These are phyloP conservation scores for Cladophialophora carrionii DNA, from an alignment of 2,329 filamentous ascomycete genomes.

Conservation along the genomic window DNA sequence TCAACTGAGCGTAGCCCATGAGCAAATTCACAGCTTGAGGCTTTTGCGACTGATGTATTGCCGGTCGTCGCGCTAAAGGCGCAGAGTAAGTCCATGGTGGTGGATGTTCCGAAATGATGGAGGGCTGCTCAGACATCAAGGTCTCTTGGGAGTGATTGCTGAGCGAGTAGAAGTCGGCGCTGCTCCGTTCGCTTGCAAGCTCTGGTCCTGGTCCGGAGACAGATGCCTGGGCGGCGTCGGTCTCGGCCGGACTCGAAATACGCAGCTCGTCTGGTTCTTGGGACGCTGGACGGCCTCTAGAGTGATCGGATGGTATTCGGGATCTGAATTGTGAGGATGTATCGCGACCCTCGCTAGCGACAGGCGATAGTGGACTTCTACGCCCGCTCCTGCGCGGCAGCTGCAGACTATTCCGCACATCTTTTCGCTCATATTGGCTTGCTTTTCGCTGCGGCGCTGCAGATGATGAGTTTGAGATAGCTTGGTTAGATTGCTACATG, in stretches of 20 bases:
- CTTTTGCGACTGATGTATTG: slow-evolving; percentile 40
- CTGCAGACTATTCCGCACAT: slow-evolving; percentile 23
- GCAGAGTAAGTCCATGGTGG: slow-evolving; percentile 42
- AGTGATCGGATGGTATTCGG: slow-evolving; percentile 43
- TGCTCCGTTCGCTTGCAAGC: slow-evolving; percentile 80
- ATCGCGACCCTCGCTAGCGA: slow-evolving; percentile 47
- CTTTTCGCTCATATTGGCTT: slow-evolving; percentile 17
- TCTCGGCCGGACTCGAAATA: slow-evolving; percentile 26
- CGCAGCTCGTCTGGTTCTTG: slow-evolving; percentile 39
- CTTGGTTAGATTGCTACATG: not conserved
- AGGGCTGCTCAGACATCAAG: slow-evolving; percentile 80
- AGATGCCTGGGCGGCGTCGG: slow-evolving; percentile 6
- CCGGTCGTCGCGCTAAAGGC: slow-evolving; percentile 58
- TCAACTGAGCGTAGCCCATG: slow-evolving; percentile 97
- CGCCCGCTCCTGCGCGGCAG: slow-evolving; percentile 23
- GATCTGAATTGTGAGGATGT: slow-evolving; percentile 60
- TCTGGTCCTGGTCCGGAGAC: slow-evolving; percentile 40
- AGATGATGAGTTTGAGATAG: not conserved
- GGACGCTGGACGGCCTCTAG: not conserved
- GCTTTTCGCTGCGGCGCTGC: slow-evolving; percentile 14
- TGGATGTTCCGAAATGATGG: slow-evolving; percentile 45
- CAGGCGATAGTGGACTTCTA: slow-evolving; percentile 32
- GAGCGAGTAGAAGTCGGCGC: slow-evolving; percentile 89
- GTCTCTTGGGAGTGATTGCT: slow-evolving; percentile 97
- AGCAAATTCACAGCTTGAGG: slow-evolving; percentile 75